A percentile compares a stretch with the other conserved stretches of the same genome.
Evolutionary conservation across 106 monocot genomes (phyloP).

Genomic region (Allium fistulosum): DNA sequence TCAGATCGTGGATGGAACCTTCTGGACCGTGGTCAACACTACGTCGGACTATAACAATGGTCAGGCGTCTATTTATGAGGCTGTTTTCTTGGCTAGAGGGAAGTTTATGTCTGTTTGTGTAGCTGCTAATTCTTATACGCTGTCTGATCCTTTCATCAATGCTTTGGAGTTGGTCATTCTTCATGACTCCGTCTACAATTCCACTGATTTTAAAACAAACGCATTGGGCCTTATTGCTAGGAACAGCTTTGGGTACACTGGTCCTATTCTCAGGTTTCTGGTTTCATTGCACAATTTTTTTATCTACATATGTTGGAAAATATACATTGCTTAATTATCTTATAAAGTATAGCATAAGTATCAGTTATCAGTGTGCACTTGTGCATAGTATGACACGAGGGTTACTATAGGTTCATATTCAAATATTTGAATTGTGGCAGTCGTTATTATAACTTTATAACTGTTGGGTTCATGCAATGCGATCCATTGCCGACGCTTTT

Average conservation of each 20-base stretch:
- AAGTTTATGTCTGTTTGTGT: slow-evolving; percentile 57
- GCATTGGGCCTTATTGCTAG: slow-evolving; percentile 70
- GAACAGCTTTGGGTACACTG: slow-evolving; percentile 52
- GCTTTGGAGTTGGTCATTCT: slow-evolving; percentile 54
- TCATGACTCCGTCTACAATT: slow-evolving; percentile 53
- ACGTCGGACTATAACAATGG: slow-evolving; percentile 38
- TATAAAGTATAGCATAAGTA: no score
- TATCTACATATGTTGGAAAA: no score
- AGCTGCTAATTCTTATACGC: slow-evolving; percentile 53
- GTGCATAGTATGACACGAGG: no score
- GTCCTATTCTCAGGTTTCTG: slow-evolving; percentile 35
- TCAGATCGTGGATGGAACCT: slow-evolving; percentile 65
- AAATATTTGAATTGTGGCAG: no score
- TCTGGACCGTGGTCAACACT: slow-evolving; percentile 80
- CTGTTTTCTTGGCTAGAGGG: slow-evolving; percentile 45
- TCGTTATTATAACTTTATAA: no score
- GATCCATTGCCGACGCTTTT: no score
- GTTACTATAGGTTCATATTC: no score
- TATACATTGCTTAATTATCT: no score
- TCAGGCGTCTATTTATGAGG: slow-evolving; percentile 67
- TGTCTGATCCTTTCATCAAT: slow-evolving; percentile 66
- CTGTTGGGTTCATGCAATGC: no score
- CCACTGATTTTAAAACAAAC: slow-evolving; percentile 45
- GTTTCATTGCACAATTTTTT: no score
- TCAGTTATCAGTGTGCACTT: no score